Evolutionary conservation across 73 alveolate species (phyloP).

Genomic region (Uronychia binucleata): DNA sequence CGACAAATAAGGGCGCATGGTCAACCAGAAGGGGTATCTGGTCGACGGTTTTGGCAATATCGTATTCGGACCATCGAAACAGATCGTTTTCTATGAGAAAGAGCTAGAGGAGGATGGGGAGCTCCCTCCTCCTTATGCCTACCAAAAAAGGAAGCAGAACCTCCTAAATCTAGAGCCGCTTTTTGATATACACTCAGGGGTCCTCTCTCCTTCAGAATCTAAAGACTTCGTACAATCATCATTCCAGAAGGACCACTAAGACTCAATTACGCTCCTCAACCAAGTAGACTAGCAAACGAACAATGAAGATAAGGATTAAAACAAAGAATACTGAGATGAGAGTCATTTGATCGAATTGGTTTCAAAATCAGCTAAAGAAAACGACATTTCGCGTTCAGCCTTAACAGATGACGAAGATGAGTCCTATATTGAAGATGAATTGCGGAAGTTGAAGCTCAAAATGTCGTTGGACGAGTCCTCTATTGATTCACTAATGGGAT

Average conservation of each 20-base stretch:
- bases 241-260: too few relatives aligned
- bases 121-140: slow-evolving; percentile 49
- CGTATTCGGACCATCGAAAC: neutral
- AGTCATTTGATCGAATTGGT: too few relatives aligned
- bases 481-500: neutral
- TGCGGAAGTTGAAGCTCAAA: too few relatives aligned
- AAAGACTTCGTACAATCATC: too few relatives aligned
- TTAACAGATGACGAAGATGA: neutral
- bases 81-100: slow-evolving; percentile 23
- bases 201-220: neutral
- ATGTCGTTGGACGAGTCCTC: neutral
- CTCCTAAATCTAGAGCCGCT: slow-evolving; percentile 24
- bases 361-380: too few relatives aligned
- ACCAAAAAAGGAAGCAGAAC: slow-evolving; percentile 47
- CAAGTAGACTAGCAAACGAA: too few relatives aligned
- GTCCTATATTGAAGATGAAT: neutral
- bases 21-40: slow-evolving; percentile 44
- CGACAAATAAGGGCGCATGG: slow-evolving; percentile 42
- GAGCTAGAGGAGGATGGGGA: slow-evolving; percentile 49
- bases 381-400: too few relatives aligned
- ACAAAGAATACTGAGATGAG: too few relatives aligned
- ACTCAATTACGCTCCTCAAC: too few relatives aligned
- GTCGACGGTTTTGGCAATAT: slow-evolving; percentile 42
- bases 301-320: too few relatives aligned
- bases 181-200: too few relatives aligned